phyloP scores from a whole-genome alignment of 1,284 basidiomycete species.

The Naganishia sp. region DNA sequence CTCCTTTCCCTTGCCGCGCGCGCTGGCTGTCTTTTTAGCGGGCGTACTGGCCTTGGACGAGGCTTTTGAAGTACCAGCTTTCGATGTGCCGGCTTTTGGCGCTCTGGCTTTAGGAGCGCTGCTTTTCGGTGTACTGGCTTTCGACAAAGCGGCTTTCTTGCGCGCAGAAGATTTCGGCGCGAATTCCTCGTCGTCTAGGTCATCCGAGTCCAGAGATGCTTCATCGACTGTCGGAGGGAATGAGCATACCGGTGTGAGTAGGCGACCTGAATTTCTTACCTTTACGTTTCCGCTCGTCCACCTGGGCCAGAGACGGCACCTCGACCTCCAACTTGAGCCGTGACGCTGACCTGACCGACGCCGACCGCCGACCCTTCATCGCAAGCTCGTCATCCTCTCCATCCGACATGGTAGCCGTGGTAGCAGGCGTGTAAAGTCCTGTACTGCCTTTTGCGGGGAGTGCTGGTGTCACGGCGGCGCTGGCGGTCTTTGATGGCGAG shows the following conservation, averaged over 20 bases:
- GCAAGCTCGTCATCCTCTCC: conserved; percentile 16
- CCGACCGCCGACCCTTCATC: neutral
- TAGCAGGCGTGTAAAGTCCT: conserved; percentile 12
- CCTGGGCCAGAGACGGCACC: neutral
- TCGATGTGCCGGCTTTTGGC: neutral
- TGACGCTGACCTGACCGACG: neutral
- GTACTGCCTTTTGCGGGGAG: neutral
- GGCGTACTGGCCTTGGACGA: conserved; percentile 18
- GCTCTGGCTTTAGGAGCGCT: conserved; percentile 3
- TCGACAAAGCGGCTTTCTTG: conserved; percentile 1
- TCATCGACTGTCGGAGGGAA: neutral
- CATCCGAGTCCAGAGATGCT: conserved; percentile 13
- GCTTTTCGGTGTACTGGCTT: neutral
- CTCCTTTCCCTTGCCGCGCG: conserved; percentile 13
- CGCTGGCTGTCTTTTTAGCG: neutral
- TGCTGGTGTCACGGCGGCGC: neutral
- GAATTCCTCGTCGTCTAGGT: conserved; percentile 13
- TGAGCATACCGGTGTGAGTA: too few relatives aligned
- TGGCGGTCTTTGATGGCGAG: conserved; percentile 10
- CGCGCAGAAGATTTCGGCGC: neutral
- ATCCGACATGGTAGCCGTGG: conserved; percentile 8
- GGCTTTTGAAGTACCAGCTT: conserved; percentile 2
- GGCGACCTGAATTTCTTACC: neutral
- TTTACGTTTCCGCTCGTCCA: conserved; percentile 4
- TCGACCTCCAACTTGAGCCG: conserved; percentile 13